Evolutionary conservation across 2,329 filamentous ascomycete species (phyloP), one percentile per base, ranked within the genome.

Genomic region (Thermothelomyces thermophilus): DNA sequence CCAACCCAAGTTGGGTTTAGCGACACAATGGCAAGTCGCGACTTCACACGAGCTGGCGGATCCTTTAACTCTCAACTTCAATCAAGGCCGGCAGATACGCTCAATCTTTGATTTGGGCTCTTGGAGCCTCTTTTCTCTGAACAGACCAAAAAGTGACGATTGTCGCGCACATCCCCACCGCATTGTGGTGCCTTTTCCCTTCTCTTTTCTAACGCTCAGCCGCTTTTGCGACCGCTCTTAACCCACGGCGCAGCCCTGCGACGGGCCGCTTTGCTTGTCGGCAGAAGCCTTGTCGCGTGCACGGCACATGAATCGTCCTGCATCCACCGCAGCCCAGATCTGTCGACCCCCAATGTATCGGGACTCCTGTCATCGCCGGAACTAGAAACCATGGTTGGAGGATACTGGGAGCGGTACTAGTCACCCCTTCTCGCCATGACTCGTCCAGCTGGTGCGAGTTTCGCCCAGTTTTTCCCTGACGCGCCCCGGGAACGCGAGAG

Each of bases 381-480:
- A 65, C 67, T 66, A 70, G 70, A 71, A 72, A 80, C 73, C 73
- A 80, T 78, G 77, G 73, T 74, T 64, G 72, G 70, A 71, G 70
- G 69, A 71, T 71, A 72, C 72, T 65, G 68, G 70, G 66, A 70
- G 66, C 70, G 71, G 71, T 74, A 73, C 70, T 72, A 70, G 68
- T 69, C 68, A 68, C 68, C 65, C 66, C 69, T 62, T 62, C 61
- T 70, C 75, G 83, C 73, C 73, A 87, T 87, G 85, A 87, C 87
- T 82, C 87, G 86, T 75, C 80, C 84, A 67, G 77, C 79, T 55
- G 74, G 75, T 69, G 84, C 85, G 74, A 83, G 84, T 73, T 90
- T 90, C 77, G 86, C 85, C 72, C 83, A 90, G 72, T 93, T 89
- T 77, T 90, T 90, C 70, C 86, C 86, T 60, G 82, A 84, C 66